Evolutionary conservation across 345 rosid genomes (phyloP).

Genomic region (Pugionium dolabratum): DNA sequence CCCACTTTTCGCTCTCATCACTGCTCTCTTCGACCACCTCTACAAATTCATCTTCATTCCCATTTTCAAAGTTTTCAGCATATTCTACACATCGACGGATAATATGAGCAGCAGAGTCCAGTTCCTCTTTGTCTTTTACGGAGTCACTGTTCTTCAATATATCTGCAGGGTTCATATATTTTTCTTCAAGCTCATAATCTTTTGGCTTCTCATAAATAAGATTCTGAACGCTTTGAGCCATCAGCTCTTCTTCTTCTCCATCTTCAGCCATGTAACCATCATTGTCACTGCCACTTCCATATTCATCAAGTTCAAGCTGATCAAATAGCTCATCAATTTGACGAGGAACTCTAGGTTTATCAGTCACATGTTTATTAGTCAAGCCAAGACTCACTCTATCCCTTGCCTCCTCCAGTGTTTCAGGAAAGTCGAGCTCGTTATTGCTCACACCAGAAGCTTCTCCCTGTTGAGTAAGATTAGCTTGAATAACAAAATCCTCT

Average conservation of each 20-base stretch:
- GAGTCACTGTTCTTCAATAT: conserved; percentile 47
- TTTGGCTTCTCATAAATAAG: conserved; percentile 45
- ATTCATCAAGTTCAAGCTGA: conserved; percentile 77
- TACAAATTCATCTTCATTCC: conserved; percentile 52
- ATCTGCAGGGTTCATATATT: conserved; percentile 71
- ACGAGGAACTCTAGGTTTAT: conserved; percentile 42
- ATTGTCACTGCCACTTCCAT: conserved; percentile 55
- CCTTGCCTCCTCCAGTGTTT: conserved; percentile 31
- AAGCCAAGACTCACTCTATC: conserved; percentile 33
- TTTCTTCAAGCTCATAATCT: conserved; percentile 52
- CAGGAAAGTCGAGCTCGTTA: conserved; percentile 13
- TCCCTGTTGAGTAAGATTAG: conserved; percentile 53
- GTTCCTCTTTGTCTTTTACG: conserved; percentile 48
- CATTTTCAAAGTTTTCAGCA: conserved; percentile 63
- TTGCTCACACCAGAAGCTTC: conserved; percentile 39
- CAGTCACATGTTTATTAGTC: conserved; percentile 19
- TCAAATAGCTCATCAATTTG: conserved; percentile 76
- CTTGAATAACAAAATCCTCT: conserved; percentile 79
- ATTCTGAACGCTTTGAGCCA: conserved; percentile 49
- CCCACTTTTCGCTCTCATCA: conserved; percentile 73
- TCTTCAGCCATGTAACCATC: conserved; percentile 53
- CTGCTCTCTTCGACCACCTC: conserved; percentile 65
- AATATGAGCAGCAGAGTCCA: conserved; percentile 55
- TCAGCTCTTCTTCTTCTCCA: conserved; percentile 52
- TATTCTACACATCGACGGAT: conserved; percentile 61